phyloP scores from a whole-genome alignment of 2,329 filamentous ascomycete species.

The Microdochium nivale region DNA sequence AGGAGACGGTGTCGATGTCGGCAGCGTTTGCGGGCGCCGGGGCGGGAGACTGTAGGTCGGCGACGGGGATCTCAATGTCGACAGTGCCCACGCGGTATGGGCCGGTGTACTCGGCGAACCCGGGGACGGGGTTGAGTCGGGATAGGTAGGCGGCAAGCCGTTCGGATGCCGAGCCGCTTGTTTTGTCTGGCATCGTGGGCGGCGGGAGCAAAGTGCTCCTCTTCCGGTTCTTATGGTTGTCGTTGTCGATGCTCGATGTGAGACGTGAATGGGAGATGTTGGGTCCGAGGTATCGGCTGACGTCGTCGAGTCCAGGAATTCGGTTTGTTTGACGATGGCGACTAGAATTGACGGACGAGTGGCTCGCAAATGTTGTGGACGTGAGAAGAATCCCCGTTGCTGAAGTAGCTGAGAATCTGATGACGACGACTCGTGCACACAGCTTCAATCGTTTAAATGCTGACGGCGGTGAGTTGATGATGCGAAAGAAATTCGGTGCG shows the following conservation, averaged over 20 bases:
- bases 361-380: not conserved
- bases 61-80: conserved; percentile 70
- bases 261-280: no score
- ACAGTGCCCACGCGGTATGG: conserved; percentile 71
- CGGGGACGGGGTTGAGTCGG: conserved; percentile 57
- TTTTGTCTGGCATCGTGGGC: not conserved
- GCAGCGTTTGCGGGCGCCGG: conserved; percentile 42
- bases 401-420: not conserved
- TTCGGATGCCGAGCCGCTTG: conserved; percentile 12
- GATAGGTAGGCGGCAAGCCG: conserved; percentile 40
- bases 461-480: not conserved
- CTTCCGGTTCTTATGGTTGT: no score
- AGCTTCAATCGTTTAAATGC: not conserved
- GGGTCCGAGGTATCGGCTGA: no score
- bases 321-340: no score
- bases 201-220: conserved; percentile 15
- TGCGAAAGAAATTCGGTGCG: no score
- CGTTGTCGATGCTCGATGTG: conserved; percentile 3
- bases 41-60: conserved; percentile 45
- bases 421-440: not conserved
- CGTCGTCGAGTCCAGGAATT: no score
- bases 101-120: conserved; percentile 68
- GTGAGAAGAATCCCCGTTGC: not conserved
- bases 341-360: not conserved
- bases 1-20: conserved; percentile 64